Percentiles rank a stretch among this genome's conserved stretches.
These are phyloP conservation scores for Rutstroemia sp. DNA, from an alignment of 2,329 filamentous ascomycete genomes.

Conservation along the genomic window DNA sequence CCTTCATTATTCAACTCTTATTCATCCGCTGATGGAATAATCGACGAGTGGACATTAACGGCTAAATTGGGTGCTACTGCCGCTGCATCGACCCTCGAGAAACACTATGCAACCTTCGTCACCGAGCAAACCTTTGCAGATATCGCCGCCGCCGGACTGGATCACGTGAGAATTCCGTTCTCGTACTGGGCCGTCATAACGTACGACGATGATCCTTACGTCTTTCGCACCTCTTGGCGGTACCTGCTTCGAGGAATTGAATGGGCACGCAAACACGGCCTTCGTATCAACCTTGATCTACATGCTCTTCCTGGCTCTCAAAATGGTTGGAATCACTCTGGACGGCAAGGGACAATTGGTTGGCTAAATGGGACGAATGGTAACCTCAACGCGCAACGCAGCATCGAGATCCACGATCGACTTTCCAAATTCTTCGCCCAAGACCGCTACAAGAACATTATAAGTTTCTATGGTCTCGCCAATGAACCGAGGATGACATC, in stretches of 20 bases:
- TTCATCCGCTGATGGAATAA: conserved; percentile 46
- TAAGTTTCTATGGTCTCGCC: conserved; percentile 86
- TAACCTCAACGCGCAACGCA: conserved; percentile 66
- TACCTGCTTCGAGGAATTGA: conserved; percentile 91
- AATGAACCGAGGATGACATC: conserved; percentile 88
- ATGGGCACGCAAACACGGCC: conserved; percentile 84
- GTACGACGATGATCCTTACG: conserved; percentile 81
- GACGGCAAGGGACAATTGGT: conserved; percentile 67
- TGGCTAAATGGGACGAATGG: conserved; percentile 94
- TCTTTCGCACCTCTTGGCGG: conserved; percentile 81
- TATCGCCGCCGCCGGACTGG: conserved; percentile 80
- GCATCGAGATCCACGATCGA: conserved; percentile 79
- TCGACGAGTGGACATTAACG: conserved; percentile 84
- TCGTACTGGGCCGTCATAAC: conserved; percentile 90
- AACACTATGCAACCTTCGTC: conserved; percentile 86
- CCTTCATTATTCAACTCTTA: conserved; percentile 76
- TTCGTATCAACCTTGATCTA: conserved; percentile 87
- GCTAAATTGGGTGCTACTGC: conserved; percentile 59
- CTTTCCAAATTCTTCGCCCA: conserved; percentile 91
- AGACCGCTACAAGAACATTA: conserved; percentile 81
- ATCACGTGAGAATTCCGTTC: conserved; percentile 94
- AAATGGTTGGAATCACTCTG: conserved; percentile 97
- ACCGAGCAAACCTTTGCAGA: conserved; percentile 76
- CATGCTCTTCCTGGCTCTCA: conserved; percentile 90
- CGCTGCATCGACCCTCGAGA: conserved; percentile 64